Evolutionary conservation across 768 basidiomycete genomes (phyloP).

Genomic region (Punctularia strigosozonata): DNA sequence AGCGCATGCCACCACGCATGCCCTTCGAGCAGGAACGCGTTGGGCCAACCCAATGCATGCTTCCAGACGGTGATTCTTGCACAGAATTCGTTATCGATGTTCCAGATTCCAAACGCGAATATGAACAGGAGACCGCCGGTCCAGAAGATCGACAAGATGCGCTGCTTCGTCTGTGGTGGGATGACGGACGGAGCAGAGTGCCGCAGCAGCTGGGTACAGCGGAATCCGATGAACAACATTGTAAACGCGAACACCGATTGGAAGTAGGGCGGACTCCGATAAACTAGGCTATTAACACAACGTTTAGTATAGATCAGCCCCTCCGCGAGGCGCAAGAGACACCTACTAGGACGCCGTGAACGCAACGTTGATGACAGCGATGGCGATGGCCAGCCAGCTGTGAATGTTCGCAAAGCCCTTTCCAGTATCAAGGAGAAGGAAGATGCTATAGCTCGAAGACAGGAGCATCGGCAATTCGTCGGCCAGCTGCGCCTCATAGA

Average conservation of each 20-base stretch:
- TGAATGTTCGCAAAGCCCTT: constrained; percentile 42
- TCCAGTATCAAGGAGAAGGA: constrained; percentile 45
- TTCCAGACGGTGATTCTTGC: constrained; percentile 44
- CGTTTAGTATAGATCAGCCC: too few relatives aligned
- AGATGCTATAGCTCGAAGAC: constrained; percentile 48
- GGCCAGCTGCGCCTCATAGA: constrained; percentile 66
- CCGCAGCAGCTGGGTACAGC: constrained; percentile 41
- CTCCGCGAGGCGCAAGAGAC: too few relatives aligned
- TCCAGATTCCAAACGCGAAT: constrained; percentile 66
- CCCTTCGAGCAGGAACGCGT: constrained; percentile 57
- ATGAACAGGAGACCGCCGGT: constrained; percentile 46
- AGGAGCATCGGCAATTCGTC: constrained; percentile 83
- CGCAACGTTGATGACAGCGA: constrained; percentile 37
- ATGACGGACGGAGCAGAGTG: constrained; percentile 29
- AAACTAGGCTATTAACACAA: constrained; percentile 53
- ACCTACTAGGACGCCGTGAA: constrained; percentile 72
- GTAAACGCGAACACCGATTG: constrained; percentile 60
- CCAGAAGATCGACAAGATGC: constrained; percentile 33
- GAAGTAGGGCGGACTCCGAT: constrained; percentile 72
- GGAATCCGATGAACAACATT: constrained; percentile 35
- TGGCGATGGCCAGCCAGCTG: too few relatives aligned
- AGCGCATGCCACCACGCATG: constrained; percentile 72
- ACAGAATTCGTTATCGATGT: constrained; percentile 73
- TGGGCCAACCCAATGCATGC: constrained; percentile 45
- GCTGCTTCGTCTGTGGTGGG: constrained; percentile 27